phyloP scores from a whole-genome alignment of 2,329 filamentous ascomycete genomes.

The Pseudogymnoascus sp. region DNA sequence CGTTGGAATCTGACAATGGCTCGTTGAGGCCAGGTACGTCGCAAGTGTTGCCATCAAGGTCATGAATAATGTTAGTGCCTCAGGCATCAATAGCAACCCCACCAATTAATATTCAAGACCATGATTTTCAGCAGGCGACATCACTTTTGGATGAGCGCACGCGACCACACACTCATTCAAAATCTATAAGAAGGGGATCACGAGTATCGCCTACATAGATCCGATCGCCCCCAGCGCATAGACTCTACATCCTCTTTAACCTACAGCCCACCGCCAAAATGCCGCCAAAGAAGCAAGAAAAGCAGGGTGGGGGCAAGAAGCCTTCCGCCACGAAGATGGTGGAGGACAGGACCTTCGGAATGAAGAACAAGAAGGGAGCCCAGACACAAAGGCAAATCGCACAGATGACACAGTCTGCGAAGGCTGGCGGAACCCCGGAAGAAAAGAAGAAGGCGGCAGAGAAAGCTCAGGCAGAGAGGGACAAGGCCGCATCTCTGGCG shows the following conservation, averaged over 20 bases:
- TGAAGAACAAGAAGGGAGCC: conserved; percentile 99
- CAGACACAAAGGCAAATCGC: conserved; percentile 86
- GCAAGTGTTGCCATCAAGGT: conserved; percentile 7
- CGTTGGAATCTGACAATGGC: neutral
- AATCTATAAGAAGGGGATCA: conserved; percentile 8
- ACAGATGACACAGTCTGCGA: conserved; percentile 66
- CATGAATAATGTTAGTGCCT: neutral
- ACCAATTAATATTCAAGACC: conserved; percentile 11
- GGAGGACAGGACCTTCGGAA: conserved; percentile 96
- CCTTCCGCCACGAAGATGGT: conserved; percentile 48
- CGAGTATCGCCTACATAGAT: conserved; percentile 3
- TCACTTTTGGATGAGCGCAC: conserved; percentile 5
- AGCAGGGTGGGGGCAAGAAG: conserved; percentile 45
- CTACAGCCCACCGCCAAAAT: conserved; percentile 41
- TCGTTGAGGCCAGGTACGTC: conserved; percentile 8
- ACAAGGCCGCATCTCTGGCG: conserved; percentile 84
- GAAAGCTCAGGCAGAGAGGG: conserved; percentile 63
- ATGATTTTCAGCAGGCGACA: conserved; percentile 10
- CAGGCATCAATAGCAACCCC: conserved; percentile 5
- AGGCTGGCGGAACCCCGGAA: conserved; percentile 70
- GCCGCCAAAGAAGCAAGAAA: conserved; percentile 58
- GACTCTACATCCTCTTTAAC: neutral
- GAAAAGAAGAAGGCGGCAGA: conserved; percentile 72
- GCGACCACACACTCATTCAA: conserved; percentile 8
- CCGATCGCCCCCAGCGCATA: neutral